A percentile compares a stretch with the other conserved stretches of the same genome.
These are phyloP conservation scores for Emergomyces africanus DNA, from an alignment of 2,329 filamentous ascomycete genomes.

Conservation along the genomic window DNA sequence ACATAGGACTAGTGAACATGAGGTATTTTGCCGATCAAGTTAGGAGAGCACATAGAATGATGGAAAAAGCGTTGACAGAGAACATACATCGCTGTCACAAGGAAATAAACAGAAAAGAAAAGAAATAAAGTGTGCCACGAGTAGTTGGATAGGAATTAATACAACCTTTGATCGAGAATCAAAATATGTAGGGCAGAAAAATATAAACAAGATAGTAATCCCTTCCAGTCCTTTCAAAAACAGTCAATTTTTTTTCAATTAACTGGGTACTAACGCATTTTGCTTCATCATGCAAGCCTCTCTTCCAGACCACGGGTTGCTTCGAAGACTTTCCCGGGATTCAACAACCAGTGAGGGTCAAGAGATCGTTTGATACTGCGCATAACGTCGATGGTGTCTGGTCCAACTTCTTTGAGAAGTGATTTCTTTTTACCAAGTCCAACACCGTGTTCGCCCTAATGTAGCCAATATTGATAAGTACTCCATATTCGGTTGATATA, in stretches of 20 bases:
- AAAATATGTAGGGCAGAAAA: too few relatives aligned
- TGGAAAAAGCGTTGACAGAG: background rate
- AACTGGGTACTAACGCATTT: background rate
- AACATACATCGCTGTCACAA: background rate
- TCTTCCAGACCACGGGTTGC: constrained; percentile 18
- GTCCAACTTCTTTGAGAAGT: constrained; percentile 64
- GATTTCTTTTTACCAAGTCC: constrained; percentile 78
- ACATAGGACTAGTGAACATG: too few relatives aligned
- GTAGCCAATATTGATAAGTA: background rate
- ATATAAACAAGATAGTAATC: too few relatives aligned
- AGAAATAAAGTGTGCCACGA: too few relatives aligned
- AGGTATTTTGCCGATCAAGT: too few relatives aligned
- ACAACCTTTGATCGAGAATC: too few relatives aligned
- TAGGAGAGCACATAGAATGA: too few relatives aligned
- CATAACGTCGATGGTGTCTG: constrained; percentile 74
- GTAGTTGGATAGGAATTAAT: too few relatives aligned
- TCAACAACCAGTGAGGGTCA: constrained; percentile 80
- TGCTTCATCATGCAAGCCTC: background rate
- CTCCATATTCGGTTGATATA: background rate
- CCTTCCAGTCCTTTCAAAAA: background rate
- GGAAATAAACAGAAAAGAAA: too few relatives aligned
- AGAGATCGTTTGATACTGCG: constrained; percentile 67
- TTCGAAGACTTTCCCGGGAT: constrained; percentile 86
- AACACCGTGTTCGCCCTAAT: constrained; percentile 64
- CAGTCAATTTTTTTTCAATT: background rate